Conservation (phyloP, 257 asterid genomes). For the Nicotiana noctiflora region DNA sequence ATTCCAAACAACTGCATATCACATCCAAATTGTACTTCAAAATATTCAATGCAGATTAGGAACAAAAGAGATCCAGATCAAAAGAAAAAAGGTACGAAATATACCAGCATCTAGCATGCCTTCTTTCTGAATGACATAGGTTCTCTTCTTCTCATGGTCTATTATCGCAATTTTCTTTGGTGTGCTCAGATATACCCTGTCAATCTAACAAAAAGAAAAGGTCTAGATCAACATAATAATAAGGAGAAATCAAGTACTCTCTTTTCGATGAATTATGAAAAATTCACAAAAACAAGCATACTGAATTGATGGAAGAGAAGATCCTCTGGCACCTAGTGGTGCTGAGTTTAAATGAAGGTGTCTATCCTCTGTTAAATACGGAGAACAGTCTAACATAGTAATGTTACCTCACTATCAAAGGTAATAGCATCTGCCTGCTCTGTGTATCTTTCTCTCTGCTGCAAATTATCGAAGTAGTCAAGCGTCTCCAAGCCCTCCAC, state of each 20-base stretch:
- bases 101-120: conserved; percentile 87
- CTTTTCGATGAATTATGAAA: not conserved
- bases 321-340: conserved; percentile 7
- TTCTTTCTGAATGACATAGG: conserved; percentile 66
- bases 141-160: conserved; percentile 86
- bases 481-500: conserved; percentile 93
- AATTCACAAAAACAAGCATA: not conserved
- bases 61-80: not conserved
- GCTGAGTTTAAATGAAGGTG: conserved; percentile 8
- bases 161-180: conserved; percentile 77
- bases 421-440: conserved; percentile 93
- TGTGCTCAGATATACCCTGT: conserved; percentile 66
- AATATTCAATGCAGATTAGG: not conserved
- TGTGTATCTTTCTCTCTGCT: conserved; percentile 54
- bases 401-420: conserved; percentile 74
- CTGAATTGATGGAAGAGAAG: not conserved
- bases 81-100: not conserved
- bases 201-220: conserved; percentile 40
- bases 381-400: conserved; percentile 1
- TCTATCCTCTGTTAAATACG: not conserved
- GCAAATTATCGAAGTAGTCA: conserved; percentile 66
- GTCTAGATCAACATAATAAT: not conserved
- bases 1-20: conserved; percentile 66
- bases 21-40: conserved; percentile 10
- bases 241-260: conserved; percentile 6